Base-by-base conservation (phyloP, 768 basidiomycete species). In the Suillus sp. region DNA sequence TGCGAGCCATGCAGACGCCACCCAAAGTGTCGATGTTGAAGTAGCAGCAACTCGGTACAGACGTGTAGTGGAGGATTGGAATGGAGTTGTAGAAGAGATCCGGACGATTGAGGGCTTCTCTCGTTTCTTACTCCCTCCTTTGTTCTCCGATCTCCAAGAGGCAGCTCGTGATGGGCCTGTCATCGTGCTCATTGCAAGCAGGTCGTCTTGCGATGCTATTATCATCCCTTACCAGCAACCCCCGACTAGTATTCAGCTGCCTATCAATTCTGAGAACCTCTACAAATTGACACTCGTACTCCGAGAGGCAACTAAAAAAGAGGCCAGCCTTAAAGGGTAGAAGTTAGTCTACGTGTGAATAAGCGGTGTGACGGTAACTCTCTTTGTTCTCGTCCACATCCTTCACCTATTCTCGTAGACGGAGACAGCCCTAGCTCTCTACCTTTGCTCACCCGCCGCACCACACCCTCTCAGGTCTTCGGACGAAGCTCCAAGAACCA, bases 41-140 rank as follows among this genome's bases (percentile, higher is more conserved):
- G 62, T 37, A 6, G 34, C 56, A 32, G 63, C 25, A 13, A 8
- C 2, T 13, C 50, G 16, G 2, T 61, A 61, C 13, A 30, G 47
- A 11, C 22, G 47, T 34, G 22, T 61, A 10, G 30, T 35, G 3
- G 27, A 54, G 20, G 45, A 68, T 16, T 68, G 69, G 67, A 67
- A 67, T 14, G 43, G 45, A 14, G 35, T 57, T 27, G 59, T 70
- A 32, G 37, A 10, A 16, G 40, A 67, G 13, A 67, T 69, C 34
- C 59, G 70, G 25, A 38, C 50, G 6, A 18, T 66, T 6, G 60
- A 57, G 27, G 69, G 67, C 2, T 69, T 70, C 63, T 51, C 50
- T 4, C 45, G 62, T 11, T 69, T 70, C 47, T 47, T 70, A 4
- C 58, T 57, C 16, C 61, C 68, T 3, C 37, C 56, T 3, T 61